Conservation (phyloP, 805 yeast species). For the Metschnikowia corniflorae region DNA sequence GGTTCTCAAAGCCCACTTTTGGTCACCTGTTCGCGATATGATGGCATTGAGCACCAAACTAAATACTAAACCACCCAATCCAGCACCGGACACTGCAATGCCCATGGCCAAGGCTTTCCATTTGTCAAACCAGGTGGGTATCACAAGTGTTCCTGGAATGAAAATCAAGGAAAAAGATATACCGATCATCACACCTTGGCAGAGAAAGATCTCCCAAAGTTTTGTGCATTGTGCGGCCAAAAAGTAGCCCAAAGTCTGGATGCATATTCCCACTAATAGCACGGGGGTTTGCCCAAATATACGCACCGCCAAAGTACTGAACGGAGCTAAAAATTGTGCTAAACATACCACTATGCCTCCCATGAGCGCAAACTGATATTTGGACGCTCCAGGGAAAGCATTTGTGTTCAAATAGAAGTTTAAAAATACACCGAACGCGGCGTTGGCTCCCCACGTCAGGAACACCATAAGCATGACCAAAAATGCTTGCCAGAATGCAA, state of each 20-base stretch:
- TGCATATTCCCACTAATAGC: slow-evolving; percentile 45
- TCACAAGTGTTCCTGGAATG: slow-evolving; percentile 54
- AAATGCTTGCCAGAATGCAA: slow-evolving; percentile 21
- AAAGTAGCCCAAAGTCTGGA: slow-evolving; percentile 53
- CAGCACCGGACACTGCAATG: slow-evolving; percentile 46
- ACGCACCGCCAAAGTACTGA: slow-evolving; percentile 35
- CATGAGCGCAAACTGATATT: slow-evolving; percentile 59
- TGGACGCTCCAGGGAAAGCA: slow-evolving; percentile 51
- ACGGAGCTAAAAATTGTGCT: slow-evolving; percentile 60
- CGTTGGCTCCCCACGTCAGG: slow-evolving; percentile 57
- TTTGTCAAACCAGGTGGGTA: slow-evolving; percentile 71
- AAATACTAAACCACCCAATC: slow-evolving; percentile 49
- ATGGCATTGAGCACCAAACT: slow-evolving; percentile 41
- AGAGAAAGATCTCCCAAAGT: slow-evolving; percentile 62
- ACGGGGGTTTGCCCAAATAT: slow-evolving; percentile 49
- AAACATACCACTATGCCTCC: slow-evolving; percentile 64
- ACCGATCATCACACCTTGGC: slow-evolving; percentile 67
- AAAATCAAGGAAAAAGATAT: slow-evolving; percentile 51
- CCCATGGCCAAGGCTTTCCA: slow-evolving; percentile 57
- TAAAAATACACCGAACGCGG: slow-evolving; percentile 57
- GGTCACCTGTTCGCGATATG: slow-evolving; percentile 38
- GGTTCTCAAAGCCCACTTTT: slow-evolving; percentile 43
- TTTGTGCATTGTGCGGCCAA: slow-evolving; percentile 57
- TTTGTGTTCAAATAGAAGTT: slow-evolving; percentile 42
- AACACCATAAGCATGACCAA: slow-evolving; percentile 38